Conservation (phyloP, 2,329 filamentous ascomycete species). For the Colletotrichum salicis region DNA sequence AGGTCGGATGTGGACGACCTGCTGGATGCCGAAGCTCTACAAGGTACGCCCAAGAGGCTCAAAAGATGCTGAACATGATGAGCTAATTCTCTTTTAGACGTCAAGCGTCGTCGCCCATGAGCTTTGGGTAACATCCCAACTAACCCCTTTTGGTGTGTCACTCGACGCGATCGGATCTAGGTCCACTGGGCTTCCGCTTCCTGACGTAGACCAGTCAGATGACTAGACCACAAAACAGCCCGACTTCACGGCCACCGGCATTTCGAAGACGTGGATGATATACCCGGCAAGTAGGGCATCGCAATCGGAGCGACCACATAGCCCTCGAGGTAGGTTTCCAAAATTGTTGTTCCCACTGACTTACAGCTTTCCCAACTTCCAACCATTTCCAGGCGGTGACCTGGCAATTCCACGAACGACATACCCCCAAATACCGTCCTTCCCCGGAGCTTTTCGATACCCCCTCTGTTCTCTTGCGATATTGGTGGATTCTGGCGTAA, state of each 20-base stretch:
- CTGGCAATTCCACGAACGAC: slow-evolving; percentile 6
- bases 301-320: neutral
- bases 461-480: slow-evolving; percentile 28
- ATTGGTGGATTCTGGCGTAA: slow-evolving; percentile 33
- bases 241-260: neutral
- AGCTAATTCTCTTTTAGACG: slow-evolving; percentile 37
- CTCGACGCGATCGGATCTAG: slow-evolving; percentile 8
- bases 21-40: slow-evolving; percentile 37
- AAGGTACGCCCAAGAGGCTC: slow-evolving; percentile 34
- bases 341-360: slow-evolving; percentile 27
- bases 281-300: neutral
- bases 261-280: neutral
- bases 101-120: slow-evolving; percentile 42
- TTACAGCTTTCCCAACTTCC: slow-evolving; percentile 14
- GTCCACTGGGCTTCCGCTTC: slow-evolving; percentile 1
- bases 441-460: slow-evolving; percentile 28
- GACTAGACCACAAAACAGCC: neutral
- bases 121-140: slow-evolving; percentile 11
- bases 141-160: slow-evolving; percentile 20
- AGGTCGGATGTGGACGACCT: slow-evolving; percentile 39
- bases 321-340: slow-evolving; percentile 29
- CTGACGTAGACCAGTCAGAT: neutral
- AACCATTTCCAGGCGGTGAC: neutral
- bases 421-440: neutral
- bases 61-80: neutral